Base-by-base conservation (phyloP, 208 protist species). In the Acanthamoeba castellanii region DNA sequence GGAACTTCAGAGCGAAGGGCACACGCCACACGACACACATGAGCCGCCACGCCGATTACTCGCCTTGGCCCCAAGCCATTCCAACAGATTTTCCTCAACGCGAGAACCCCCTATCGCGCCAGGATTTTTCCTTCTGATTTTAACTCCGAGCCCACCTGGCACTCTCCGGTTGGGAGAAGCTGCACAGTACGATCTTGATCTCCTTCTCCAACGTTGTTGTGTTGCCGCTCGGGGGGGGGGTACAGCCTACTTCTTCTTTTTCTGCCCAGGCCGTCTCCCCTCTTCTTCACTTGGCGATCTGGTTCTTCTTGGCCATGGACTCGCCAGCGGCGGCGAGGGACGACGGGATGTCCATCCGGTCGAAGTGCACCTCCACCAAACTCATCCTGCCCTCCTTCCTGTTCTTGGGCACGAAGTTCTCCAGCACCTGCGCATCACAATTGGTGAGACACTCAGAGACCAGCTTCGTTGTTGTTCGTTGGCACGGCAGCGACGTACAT, bases 311-410 rank as follows among this genome's bases (percentile, higher is more conserved):
- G 30, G 70, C 70, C 70, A 81, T 81, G 70, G 70, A 81, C 32
- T 81, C 70, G 0, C 70, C 70, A 3, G 70, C 70, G 70, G 70
- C 70, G 70, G 34, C 34, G 3, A 81, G 70, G 8, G 70, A 81
- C 8, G 70, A 9, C 8, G 70, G 70, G 30, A 81, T 81, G 70
- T 81, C 70, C 70, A 81, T 34, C 0, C 70, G 70, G 37, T 81
- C 70, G 32, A 81, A 81, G 70, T 81, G 70, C 1, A 81, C 70
- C 70, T 81, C 70, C 6, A 81, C 20, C 27, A 81, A 81, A n/a
- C 70, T 81, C 70, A 81, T 81, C 70, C 37, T 32, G 70, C 70
- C 70, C 37, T 81, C 70, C 32, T 81, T 81, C 70, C 70, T 81
- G 70, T 81, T 81, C 37, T 81, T 34, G 18, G 70, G 70, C 30